Conservation (phyloP, 2,329 filamentous ascomycete species). For the Juglanconis sp. region DNA sequence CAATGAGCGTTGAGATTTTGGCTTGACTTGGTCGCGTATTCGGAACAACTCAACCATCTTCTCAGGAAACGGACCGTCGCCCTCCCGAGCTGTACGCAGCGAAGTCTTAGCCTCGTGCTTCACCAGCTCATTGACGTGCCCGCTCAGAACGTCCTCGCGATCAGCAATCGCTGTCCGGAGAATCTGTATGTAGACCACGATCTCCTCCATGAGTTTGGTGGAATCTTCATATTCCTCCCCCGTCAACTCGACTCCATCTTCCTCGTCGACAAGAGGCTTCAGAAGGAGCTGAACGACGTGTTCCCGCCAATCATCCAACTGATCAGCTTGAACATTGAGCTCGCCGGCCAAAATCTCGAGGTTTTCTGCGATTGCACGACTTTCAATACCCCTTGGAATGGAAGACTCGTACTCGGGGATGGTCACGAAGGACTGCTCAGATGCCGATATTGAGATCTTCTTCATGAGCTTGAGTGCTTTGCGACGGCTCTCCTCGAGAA, state of each 20-base stretch:
- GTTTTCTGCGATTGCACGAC: slow-evolving; percentile 60
- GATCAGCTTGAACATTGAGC: slow-evolving; percentile 68
- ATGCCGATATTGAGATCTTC: slow-evolving; percentile 52
- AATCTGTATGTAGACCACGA: slow-evolving; percentile 81
- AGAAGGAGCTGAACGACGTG: slow-evolving; percentile 69
- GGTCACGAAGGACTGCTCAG: slow-evolving; percentile 53
- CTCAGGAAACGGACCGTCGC: slow-evolving; percentile 69
- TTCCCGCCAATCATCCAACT: slow-evolving; percentile 73
- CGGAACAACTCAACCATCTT: slow-evolving; percentile 51
- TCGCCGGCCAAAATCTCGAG: slow-evolving; percentile 62
- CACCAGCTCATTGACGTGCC: slow-evolving; percentile 71
- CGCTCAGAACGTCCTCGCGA: slow-evolving; percentile 71
- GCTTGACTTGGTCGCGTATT: slow-evolving; percentile 45
- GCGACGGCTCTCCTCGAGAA: slow-evolving; percentile 57
- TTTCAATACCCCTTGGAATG: slow-evolving; percentile 67
- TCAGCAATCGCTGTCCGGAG: slow-evolving; percentile 75
- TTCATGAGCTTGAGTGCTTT: slow-evolving; percentile 65
- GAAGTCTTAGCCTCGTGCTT: slow-evolving; percentile 68
- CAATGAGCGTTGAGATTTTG: slow-evolving; percentile 52
- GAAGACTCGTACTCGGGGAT: slow-evolving; percentile 59
- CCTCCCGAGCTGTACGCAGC: slow-evolving; percentile 56
- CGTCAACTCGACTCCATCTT: slow-evolving; percentile 65
- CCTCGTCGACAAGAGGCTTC: slow-evolving; percentile 76
- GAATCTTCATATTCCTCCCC: slow-evolving; percentile 90
- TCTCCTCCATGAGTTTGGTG: slow-evolving; percentile 80